Conservation (phyloP, 768 basidiomycete species). For the Lentinula edodes region DNA sequence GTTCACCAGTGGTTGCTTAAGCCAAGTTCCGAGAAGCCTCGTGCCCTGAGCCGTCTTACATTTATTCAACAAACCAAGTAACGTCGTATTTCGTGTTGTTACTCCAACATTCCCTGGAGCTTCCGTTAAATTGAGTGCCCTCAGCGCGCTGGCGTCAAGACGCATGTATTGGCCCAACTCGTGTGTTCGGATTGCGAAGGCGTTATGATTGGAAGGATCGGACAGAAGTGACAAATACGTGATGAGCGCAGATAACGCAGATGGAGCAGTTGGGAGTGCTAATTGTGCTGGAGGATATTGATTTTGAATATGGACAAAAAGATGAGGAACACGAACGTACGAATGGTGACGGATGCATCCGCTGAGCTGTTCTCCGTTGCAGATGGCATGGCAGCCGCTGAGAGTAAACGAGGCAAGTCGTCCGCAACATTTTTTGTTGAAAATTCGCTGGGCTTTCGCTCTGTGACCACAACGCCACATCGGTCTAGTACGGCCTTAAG, state of each 20-base stretch:
- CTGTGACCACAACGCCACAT: slow-evolving; percentile 86
- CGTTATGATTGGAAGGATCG: slow-evolving; percentile 72
- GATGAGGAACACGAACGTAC: slow-evolving; percentile 32
- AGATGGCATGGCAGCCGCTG: slow-evolving; percentile 29
- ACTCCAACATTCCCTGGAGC: slow-evolving; percentile 54
- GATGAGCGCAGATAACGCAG: slow-evolving; percentile 77
- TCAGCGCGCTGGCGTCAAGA: slow-evolving; percentile 89
- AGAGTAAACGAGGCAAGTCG: slow-evolving; percentile 69
- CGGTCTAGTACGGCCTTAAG: slow-evolving; percentile 82
- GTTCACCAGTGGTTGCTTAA: slow-evolving; percentile 94
- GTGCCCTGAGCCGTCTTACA: slow-evolving; percentile 97
- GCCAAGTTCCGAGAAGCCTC: slow-evolving; percentile 81
- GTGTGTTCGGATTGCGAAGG: slow-evolving; percentile 79
- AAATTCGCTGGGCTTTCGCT: slow-evolving; percentile 90
- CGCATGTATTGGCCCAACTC: slow-evolving; percentile 95
- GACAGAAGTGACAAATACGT: slow-evolving; percentile 75
- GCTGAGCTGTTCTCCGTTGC: slow-evolving; percentile 28
- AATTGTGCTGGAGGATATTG: slow-evolving; percentile 58
- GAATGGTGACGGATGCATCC: slow-evolving; percentile 46
- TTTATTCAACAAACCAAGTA: slow-evolving; percentile 87
- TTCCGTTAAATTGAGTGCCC: slow-evolving; percentile 84
- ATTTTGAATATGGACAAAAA: background rate
- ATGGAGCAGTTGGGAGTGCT: slow-evolving; percentile 68
- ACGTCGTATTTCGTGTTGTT: slow-evolving; percentile 74
- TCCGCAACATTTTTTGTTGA: slow-evolving; percentile 72